Evolutionary conservation across 257 asterid species (phyloP).

Genomic region (Solanum phureja): DNA sequence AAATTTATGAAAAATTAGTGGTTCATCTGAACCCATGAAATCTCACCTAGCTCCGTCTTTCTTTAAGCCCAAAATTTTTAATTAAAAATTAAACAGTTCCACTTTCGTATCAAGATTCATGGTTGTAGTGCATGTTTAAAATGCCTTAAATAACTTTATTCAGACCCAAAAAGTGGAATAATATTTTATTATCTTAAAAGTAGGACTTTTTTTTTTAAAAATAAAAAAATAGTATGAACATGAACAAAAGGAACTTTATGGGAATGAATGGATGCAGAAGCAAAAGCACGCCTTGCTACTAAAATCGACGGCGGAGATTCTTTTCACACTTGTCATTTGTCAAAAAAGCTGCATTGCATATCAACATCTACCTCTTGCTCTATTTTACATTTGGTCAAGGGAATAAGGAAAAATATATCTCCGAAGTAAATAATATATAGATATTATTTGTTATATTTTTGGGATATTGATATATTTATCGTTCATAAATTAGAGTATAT

Average conservation of each 20-base stretch:
- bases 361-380: too few species aligned
- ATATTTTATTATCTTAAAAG: neutral
- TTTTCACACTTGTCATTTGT: neutral
- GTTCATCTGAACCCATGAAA: too few species aligned
- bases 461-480: too few species aligned
- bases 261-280: neutral
- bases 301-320: neutral
- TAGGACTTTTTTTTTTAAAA: too few species aligned
- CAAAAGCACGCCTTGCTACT: neutral
- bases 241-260: neutral
- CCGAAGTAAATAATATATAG: accelerated
- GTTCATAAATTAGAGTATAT: accelerated
- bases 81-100: too few species aligned
- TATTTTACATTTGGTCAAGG: too few species aligned
- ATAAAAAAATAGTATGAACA: neutral
- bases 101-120: too few species aligned
- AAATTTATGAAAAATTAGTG: too few species aligned
- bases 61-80: too few species aligned
- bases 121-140: neutral
- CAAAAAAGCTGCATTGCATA: neutral
- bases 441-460: too few species aligned
- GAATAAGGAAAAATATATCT: too few species aligned
- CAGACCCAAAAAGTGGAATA: neutral
- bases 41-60: accelerated
- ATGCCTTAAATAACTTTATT: neutral